A percentile compares a stretch with the other conserved stretches of the same genome.
These are phyloP conservation scores for Penicillium polonicum DNA, from an alignment of 2,329 filamentous ascomycete genomes.

Conservation along the genomic window DNA sequence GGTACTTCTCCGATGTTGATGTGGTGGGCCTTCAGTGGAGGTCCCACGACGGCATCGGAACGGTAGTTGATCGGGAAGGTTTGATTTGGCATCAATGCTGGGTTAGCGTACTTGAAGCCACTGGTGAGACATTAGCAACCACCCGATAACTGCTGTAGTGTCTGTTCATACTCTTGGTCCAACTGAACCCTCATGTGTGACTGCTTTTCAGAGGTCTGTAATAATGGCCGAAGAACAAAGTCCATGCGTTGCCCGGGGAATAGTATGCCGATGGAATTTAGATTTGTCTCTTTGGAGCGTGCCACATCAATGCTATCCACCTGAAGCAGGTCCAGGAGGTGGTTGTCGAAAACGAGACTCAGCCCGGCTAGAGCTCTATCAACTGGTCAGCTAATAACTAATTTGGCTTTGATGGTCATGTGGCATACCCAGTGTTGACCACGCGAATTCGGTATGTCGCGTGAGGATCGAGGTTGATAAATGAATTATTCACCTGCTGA, in stretches of 20 bases:
- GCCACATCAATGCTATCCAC: constrained; percentile 43
- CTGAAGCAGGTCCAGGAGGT: constrained; percentile 37
- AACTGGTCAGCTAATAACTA: constrained; percentile 4
- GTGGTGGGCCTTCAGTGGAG: constrained; percentile 1
- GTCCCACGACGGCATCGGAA: neutral
- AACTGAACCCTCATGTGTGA: constrained; percentile 34
- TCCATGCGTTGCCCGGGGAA: constrained; percentile 50
- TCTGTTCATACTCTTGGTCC: constrained; percentile 36
- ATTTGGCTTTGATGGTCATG: neutral
- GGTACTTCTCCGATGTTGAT: constrained; percentile 31
- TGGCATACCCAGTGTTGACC: constrained; percentile 45
- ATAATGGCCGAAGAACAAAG: constrained; percentile 32
- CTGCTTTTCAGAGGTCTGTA: neutral
- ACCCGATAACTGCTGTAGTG: neutral
- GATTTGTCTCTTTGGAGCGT: constrained; percentile 12
- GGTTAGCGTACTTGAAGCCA: constrained; percentile 48
- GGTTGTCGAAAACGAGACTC: constrained; percentile 34
- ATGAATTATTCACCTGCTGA: constrained; percentile 23
- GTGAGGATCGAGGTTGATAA: constrained; percentile 25
- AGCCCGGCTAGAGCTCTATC: constrained; percentile 43
- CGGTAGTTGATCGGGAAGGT: constrained; percentile 33
- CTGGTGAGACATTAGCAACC: constrained; percentile 19
- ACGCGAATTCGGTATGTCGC: constrained; percentile 40
- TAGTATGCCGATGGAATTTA: constrained; percentile 42
- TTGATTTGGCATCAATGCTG: constrained; percentile 42